Evolutionary conservation across 805 yeast species (phyloP), one percentile per base, ranked within the genome.

Genomic region (Hemisphaericaspora nanyangensis): DNA sequence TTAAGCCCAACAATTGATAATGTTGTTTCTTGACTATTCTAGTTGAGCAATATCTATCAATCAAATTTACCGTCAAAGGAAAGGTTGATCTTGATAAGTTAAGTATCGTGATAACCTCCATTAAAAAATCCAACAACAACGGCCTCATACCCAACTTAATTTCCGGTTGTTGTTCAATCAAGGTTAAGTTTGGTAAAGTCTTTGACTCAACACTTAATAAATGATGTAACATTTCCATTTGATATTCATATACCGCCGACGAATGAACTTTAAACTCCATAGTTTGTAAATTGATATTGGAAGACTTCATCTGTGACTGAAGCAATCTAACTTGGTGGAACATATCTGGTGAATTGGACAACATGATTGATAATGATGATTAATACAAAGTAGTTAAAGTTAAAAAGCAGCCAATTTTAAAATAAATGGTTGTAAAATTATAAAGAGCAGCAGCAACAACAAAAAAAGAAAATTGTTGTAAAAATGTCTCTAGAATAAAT

Each of bases 231-330:
- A 67, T 66, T 13, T 74, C 77, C 35, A 60, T 44, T 42, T 69
- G 65, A 52, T 78, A 77, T 42, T 73, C 77, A 32, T 61, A 55
- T 8, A 74, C 58, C 11, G 70, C 55, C 13, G 50, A 52, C 27
- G 58, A 61, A 52, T 77, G 82, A 28, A 71, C 64, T 37, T 63
- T 58, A 42, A 65, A 68, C 50, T 77, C 81, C 65, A 73, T 74
- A 36, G 64, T 50, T 35, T 67, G 68, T 31, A 77, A 52, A 18
- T 56, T 56, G 30, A 69, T 58, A 47, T 70, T 60, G 19, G 68
- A 47, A 4, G 78, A 68, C 44, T 61, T 66, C 38, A 63, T 35
- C 20, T 58, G 51, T 22, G 61, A 52, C 39, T 63, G 57, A 37
- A 56, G 44, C 34, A 61, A 46, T 32, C 72, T 51, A 18, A 62